A percentile compares a stretch with the other conserved stretches of the same genome.
phyloP scores from a whole-genome alignment of 768 basidiomycete genomes.

The Mycena sanguinolenta region DNA sequence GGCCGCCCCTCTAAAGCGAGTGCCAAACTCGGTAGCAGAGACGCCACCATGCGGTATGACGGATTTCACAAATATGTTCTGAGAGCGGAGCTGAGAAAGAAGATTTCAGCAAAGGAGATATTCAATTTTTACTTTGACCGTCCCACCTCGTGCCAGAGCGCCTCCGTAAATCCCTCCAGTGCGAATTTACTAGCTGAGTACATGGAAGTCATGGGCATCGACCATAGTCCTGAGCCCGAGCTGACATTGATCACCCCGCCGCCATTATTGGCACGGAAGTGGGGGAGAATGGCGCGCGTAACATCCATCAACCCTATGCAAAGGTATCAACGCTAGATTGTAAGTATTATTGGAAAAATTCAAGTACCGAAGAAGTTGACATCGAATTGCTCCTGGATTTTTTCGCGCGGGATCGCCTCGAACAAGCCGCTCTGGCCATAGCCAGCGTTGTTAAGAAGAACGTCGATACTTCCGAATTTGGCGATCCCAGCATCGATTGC shows the following conservation, averaged over 20 bases:
- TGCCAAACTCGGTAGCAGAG: conserved; percentile 29
- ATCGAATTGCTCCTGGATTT: conserved; percentile 39
- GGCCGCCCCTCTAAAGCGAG: conserved; percentile 27
- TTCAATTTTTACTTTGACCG: background rate
- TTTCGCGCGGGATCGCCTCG: conserved; percentile 38
- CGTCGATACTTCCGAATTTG: conserved; percentile 33
- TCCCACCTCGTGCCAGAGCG: conserved; percentile 31
- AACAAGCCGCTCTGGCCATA: conserved; percentile 39
- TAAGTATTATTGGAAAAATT: background rate
- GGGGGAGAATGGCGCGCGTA: conserved; percentile 38
- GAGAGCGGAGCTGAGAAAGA: conserved; percentile 31
- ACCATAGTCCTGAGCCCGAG: conserved; percentile 38
- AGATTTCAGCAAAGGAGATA: background rate
- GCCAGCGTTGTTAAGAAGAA: conserved; percentile 42
- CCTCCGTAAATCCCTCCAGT: conserved; percentile 43
- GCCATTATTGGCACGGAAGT: conserved; percentile 37
- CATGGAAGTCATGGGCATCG: conserved; percentile 36
- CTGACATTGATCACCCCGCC: conserved; percentile 40
- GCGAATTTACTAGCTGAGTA: conserved; percentile 42
- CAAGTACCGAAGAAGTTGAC: conserved; percentile 41
- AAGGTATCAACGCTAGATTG: background rate
- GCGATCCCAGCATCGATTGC: conserved; percentile 33
- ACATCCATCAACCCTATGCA: conserved; percentile 40
- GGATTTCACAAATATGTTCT: conserved; percentile 40
- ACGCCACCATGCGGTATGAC: conserved; percentile 41